These are phyloP conservation scores for Microcyclospora pomicola DNA, from an alignment of 2,329 filamentous ascomycete genomes.

Conservation along the genomic window DNA sequence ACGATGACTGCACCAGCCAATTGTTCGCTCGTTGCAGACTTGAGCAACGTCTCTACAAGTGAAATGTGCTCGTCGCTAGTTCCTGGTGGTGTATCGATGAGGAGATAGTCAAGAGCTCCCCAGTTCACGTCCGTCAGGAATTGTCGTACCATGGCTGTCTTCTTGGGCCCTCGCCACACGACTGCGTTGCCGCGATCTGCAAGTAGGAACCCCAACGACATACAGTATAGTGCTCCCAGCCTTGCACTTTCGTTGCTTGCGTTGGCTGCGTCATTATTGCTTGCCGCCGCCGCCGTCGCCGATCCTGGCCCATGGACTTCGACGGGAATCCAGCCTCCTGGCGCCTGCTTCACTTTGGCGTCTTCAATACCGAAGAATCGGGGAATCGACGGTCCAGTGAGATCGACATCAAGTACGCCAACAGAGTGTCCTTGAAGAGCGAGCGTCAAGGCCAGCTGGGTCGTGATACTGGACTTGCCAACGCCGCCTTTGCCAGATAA, in stretches of 20 bases:
- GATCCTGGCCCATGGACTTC: slow-evolving; percentile 52
- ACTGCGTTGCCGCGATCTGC: slow-evolving; percentile 75
- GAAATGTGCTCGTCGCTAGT: slow-evolving; percentile 97
- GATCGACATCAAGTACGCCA: slow-evolving; percentile 88
- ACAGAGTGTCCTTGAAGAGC: slow-evolving; percentile 76
- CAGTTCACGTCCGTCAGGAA: slow-evolving; percentile 87
- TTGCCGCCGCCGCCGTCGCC: slow-evolving; percentile 7
- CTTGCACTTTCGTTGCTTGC: slow-evolving; percentile 6
- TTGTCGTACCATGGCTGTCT: slow-evolving; percentile 96
- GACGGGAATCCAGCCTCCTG: slow-evolving; percentile 85
- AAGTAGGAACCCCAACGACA: slow-evolving; percentile 87
- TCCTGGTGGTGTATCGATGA: slow-evolving; percentile 91
- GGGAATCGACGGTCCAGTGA: slow-evolving; percentile 92
- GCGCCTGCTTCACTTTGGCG: slow-evolving; percentile 79
- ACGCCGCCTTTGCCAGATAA: slow-evolving; percentile 97
- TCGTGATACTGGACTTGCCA: slow-evolving; percentile 95
- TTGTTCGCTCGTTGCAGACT: slow-evolving; percentile 41
- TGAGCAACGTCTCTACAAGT: slow-evolving; percentile 55
- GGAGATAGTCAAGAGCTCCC: slow-evolving; percentile 74
- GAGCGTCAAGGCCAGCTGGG: slow-evolving; percentile 82
- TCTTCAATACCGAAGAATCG: slow-evolving; percentile 84
- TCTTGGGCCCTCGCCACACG: slow-evolving; percentile 95
- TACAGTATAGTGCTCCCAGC: slow-evolving; percentile 56
- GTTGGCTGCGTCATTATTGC: not conserved
- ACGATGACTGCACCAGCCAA: slow-evolving; percentile 84